These are phyloP conservation scores for Pezizomycotina sp. DNA, from an alignment of 2,329 filamentous ascomycete genomes.

Conservation along the genomic window DNA sequence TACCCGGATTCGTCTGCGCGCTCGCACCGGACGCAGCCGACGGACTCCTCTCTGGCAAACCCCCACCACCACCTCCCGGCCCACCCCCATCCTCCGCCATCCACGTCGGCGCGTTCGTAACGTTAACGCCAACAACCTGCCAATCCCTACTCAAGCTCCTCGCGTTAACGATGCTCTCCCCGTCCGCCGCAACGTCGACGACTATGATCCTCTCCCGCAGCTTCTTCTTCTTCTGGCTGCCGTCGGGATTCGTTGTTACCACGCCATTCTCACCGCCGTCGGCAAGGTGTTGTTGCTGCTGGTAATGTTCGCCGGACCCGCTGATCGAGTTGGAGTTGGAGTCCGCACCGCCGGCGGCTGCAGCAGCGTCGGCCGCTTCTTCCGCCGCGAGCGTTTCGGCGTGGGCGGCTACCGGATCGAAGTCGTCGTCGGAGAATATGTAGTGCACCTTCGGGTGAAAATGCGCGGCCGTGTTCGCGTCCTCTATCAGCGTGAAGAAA, in stretches of 20 bases:
- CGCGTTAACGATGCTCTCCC: constrained; percentile 46
- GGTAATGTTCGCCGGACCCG: constrained; percentile 4
- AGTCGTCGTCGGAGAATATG: constrained; percentile 80
- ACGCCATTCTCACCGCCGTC: constrained; percentile 1
- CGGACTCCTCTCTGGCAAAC: no score
- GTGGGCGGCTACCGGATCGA: constrained; percentile 23
- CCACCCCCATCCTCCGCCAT: constrained; percentile 39
- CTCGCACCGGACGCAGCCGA: constrained; percentile 29
- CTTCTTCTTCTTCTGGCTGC: constrained; percentile 29
- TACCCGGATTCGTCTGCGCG: constrained; percentile 21
- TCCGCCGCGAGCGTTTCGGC: constrained; percentile 7
- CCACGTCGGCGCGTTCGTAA: constrained; percentile 47
- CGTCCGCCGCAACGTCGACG: constrained; percentile 37
- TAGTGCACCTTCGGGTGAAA: constrained; percentile 81
- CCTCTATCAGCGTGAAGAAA: constrained; percentile 73
- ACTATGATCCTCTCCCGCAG: constrained; percentile 36
- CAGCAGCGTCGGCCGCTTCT: constrained; percentile 9
- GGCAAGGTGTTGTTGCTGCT: constrained; percentile 8
- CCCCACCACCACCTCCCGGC: constrained; percentile 31
- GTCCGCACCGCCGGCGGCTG: constrained; percentile 16
- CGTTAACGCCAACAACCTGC: constrained; percentile 41
- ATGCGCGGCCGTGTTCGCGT: constrained; percentile 53
- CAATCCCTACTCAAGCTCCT: constrained; percentile 60
- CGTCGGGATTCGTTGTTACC: not conserved
- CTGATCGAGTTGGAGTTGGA: constrained; percentile 19